Evolutionary conservation across 352 stramenopile species (phyloP).

Genomic region (Phytophthora chlamydospora): DNA sequence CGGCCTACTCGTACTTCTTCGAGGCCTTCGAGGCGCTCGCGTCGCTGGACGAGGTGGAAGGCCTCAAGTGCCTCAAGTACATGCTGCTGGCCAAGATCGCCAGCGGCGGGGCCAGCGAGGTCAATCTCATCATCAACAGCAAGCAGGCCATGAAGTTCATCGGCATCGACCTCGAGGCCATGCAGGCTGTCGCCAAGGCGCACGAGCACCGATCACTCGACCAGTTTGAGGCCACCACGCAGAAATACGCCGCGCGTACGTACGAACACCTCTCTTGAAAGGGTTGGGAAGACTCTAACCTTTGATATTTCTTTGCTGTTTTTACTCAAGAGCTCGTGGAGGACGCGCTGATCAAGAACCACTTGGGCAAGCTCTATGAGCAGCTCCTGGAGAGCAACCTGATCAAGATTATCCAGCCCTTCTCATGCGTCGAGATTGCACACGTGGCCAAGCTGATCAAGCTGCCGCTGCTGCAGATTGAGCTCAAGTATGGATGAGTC

Average conservation of each 20-base stretch:
- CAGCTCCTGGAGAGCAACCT: constrained; percentile 99
- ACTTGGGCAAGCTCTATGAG: constrained; percentile 97
- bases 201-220: constrained; percentile 95
- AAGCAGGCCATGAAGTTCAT: constrained; percentile 98
- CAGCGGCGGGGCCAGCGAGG: constrained; percentile 91
- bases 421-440: constrained; percentile 96
- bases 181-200: constrained; percentile 95
- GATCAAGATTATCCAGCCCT: constrained; percentile 99
- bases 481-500: constrained; percentile 69
- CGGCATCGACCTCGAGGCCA: constrained; percentile 95
- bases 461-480: constrained; percentile 87
- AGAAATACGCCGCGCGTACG: constrained; percentile 88
- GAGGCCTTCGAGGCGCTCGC: constrained; percentile 97
- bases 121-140: constrained; percentile 95
- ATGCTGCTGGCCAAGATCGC: constrained; percentile 98
- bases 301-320: constrained; percentile 10
- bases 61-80: constrained; percentile 95
- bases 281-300: not conserved
- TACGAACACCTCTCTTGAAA: not conserved
- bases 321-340: constrained; percentile 72
- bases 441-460: constrained; percentile 98
- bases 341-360: constrained; percentile 91
- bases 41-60: constrained; percentile 87
- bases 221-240: constrained; percentile 82
- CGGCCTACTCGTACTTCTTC: constrained; percentile 99